Percentiles rank a stretch among this genome's conserved stretches.
phyloP scores from a whole-genome alignment of 257 asterid species.

The Sherardia arvensis region DNA sequence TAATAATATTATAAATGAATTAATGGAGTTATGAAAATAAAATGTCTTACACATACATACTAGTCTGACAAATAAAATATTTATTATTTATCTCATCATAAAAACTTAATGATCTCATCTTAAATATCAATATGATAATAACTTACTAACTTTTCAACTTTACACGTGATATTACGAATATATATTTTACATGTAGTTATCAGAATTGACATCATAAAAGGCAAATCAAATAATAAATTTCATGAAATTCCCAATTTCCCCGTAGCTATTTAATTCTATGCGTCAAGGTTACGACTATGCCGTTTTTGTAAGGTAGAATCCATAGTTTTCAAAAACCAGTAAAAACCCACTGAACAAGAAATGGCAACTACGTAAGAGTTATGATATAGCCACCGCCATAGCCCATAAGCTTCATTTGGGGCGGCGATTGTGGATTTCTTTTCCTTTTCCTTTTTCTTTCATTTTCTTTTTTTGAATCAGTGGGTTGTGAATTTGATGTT shows the following conservation, averaged over 20 bases:
- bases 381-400: not conserved
- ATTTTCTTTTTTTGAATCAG: not conserved
- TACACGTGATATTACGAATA: too few relatives aligned
- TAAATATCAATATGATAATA: too few relatives aligned
- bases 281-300: not conserved
- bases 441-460: not conserved
- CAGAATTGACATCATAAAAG: too few relatives aligned
- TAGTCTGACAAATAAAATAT: too few relatives aligned
- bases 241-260: not conserved
- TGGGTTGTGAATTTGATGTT: not conserved
- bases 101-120: too few relatives aligned
- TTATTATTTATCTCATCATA: too few relatives aligned
- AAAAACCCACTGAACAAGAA: not conserved
- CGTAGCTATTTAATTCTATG: not conserved
- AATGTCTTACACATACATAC: too few relatives aligned
- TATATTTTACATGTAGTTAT: too few relatives aligned
- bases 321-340: not conserved
- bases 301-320: not conserved
- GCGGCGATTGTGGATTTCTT: not conserved
- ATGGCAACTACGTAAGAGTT: not conserved
- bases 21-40: too few relatives aligned
- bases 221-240: too few relatives aligned
- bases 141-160: too few relatives aligned
- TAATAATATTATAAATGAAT: too few relatives aligned
- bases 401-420: not conserved